These are phyloP conservation scores for Candida anutae DNA, from an alignment of 1,139 yeast genomes.

Conservation along the genomic window DNA sequence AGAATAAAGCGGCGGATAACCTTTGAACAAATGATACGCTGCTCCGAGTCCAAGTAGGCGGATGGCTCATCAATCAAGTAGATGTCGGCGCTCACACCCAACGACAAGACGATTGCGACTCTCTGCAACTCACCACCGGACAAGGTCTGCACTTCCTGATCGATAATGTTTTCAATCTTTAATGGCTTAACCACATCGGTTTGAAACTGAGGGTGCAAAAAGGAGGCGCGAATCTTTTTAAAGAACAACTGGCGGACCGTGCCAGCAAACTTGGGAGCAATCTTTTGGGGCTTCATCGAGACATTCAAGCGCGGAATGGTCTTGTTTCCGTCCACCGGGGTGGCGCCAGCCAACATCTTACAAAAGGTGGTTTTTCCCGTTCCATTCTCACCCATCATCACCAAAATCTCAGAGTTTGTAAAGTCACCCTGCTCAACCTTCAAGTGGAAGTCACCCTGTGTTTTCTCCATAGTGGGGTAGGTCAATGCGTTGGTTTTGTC, in stretches of 20 bases:
- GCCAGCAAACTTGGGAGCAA: slow-evolving; percentile 97
- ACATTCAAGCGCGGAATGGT: slow-evolving; percentile 83
- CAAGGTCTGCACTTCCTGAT: slow-evolving; percentile 93
- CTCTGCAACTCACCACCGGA: slow-evolving; percentile 99
- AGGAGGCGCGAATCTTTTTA: slow-evolving; percentile 90
- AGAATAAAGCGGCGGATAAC: slow-evolving; percentile 94
- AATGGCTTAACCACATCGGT: slow-evolving; percentile 96
- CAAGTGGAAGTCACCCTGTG: slow-evolving; percentile 92
- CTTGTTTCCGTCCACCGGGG: slow-evolving; percentile 72
- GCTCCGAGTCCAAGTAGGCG: slow-evolving; percentile 97
- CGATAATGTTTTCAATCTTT: slow-evolving; percentile 86
- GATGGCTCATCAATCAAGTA: slow-evolving; percentile 97
- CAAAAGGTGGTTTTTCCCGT: slow-evolving; percentile 98
- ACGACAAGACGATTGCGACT: slow-evolving; percentile 91
- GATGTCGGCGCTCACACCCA: slow-evolving; percentile 93
- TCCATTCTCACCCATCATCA: slow-evolving; percentile 99
- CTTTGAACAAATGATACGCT: slow-evolving; percentile 97
- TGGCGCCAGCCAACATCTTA: slow-evolving; percentile 87
- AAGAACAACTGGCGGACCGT: slow-evolving; percentile 95
- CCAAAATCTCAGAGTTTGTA: slow-evolving; percentile 93
- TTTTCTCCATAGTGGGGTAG: slow-evolving; percentile 79
- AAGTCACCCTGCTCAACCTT: slow-evolving; percentile 79
- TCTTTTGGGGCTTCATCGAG: slow-evolving; percentile 97
- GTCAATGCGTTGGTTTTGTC: slow-evolving; percentile 74
- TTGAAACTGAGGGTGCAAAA: slow-evolving; percentile 95